phyloP scores from a whole-genome alignment of 768 basidiomycete species.

The Trametes cingulata region DNA sequence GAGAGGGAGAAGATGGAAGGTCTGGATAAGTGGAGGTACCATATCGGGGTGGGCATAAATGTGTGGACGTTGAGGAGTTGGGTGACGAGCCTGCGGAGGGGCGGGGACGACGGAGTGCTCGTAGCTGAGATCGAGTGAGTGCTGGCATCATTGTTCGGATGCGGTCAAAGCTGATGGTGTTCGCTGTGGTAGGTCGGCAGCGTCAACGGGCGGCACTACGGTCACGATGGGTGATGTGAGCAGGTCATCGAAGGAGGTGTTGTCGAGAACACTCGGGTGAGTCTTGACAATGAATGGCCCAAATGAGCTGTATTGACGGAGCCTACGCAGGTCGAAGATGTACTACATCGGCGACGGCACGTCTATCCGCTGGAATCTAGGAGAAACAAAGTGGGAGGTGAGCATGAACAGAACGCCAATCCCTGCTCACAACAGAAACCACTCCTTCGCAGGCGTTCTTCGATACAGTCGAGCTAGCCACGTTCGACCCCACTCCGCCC shows the following conservation, averaged over 20 bases:
- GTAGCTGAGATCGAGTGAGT: constrained; percentile 30
- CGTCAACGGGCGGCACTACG: constrained; percentile 14
- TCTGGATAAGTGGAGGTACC: constrained; percentile 14
- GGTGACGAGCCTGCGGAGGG: constrained; percentile 25
- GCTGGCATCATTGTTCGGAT: background rate
- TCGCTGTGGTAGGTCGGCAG: constrained; percentile 15
- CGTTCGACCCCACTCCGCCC: constrained; percentile 20
- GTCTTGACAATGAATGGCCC: background rate
- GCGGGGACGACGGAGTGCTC: constrained; percentile 23
- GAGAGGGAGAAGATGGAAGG: background rate
- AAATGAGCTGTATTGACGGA: background rate
- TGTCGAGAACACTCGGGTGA: constrained; percentile 18
- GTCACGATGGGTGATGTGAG: constrained; percentile 20
- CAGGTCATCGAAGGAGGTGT: constrained; percentile 19
- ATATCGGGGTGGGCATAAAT: constrained; percentile 26
- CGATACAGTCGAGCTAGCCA: constrained; percentile 20
- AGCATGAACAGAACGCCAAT: background rate
- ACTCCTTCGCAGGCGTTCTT: constrained; percentile 16
- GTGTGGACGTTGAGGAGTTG: constrained; percentile 26
- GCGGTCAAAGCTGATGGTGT: background rate
- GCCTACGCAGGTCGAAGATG: constrained; percentile 18
- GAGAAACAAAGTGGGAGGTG: constrained; percentile 24
- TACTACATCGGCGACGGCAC: constrained; percentile 25
- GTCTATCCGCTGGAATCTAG: constrained; percentile 27
- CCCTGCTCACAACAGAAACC: background rate